Conservation (phyloP, 2,329 filamentous ascomycete species). For the Fusarium mundagurra region DNA sequence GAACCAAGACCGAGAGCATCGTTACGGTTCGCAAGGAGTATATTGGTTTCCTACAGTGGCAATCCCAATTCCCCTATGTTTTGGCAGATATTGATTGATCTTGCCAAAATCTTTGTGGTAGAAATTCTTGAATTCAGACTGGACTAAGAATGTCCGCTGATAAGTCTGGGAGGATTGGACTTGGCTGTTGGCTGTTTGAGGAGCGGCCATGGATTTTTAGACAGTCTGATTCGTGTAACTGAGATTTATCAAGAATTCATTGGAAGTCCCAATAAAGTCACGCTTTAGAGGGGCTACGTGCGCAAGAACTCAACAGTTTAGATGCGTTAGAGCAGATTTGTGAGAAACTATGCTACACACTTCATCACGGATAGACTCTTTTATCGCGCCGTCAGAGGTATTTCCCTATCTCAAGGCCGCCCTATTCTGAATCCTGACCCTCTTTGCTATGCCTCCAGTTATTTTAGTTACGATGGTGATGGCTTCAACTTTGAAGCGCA, state of each 20-base stretch:
- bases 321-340: rapidly evolving
- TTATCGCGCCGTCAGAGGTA: rapidly evolving
- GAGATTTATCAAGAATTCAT: not conserved
- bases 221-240: too few species aligned
- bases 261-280: not conserved
- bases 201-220: too few species aligned
- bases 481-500: too few species aligned
- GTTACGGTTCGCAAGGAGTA: too few species aligned
- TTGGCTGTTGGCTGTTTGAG: too few species aligned
- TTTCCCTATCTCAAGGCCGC: not conserved
- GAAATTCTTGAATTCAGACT: not conserved
- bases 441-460: too few species aligned
- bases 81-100: not conserved
- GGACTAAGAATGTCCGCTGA: rapidly evolving
- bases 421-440: not conserved
- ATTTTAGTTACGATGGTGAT: too few species aligned
- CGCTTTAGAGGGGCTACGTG: not conserved
- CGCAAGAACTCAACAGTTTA: not conserved
- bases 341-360: not conserved
- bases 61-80: not conserved
- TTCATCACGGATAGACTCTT: not conserved
- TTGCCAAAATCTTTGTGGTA: rapidly evolving
- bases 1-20: too few species aligned
- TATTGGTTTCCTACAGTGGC: rapidly evolving
- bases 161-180: not conserved